A percentile compares a stretch with the other conserved stretches of the same genome.
Conservation (phyloP, 768 basidiomycete genomes). For the Tulasnella sp. region DNA sequence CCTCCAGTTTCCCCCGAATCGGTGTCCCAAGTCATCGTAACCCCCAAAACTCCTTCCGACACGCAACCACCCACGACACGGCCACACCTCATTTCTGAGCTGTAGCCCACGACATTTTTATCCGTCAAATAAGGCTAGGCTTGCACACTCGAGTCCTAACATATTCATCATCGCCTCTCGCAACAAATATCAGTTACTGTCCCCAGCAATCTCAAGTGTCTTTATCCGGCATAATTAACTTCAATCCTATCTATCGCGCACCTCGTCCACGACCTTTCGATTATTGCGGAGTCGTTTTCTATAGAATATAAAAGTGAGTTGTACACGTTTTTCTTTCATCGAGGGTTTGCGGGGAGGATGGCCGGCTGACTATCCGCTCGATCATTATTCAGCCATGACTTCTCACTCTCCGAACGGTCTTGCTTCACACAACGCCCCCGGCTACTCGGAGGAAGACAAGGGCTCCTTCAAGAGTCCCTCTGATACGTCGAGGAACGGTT, state of each 20-base stretch:
- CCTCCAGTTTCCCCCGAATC: background rate
- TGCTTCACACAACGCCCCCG: background rate
- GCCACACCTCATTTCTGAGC: slow-evolving; percentile 5
- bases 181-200: slow-evolving; percentile 2
- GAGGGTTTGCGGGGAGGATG: background rate
- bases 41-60: background rate
- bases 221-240: slow-evolving; percentile 19
- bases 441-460: slow-evolving; percentile 13
- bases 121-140: slow-evolving; percentile 12
- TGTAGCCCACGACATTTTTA: slow-evolving; percentile 15
- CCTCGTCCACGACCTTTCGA: background rate
- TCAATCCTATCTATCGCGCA: slow-evolving; percentile 14
- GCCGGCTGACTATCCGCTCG: background rate
- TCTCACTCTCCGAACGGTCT: slow-evolving; percentile 17
- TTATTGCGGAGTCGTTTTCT: slow-evolving; percentile 1
- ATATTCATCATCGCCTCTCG: slow-evolving; percentile 18
- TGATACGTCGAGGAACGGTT: background rate
- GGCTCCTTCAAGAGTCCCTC: slow-evolving; percentile 4
- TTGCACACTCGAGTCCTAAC: slow-evolving; percentile 7
- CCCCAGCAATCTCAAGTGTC: slow-evolving; percentile 13
- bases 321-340: background rate
- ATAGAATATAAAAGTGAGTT: background rate
- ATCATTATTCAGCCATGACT: slow-evolving; percentile 22
- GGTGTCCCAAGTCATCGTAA: background rate
- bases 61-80: slow-evolving; percentile 14